Percentiles rank a stretch among this genome's conserved stretches.
phyloP scores from a whole-genome alignment of 768 basidiomycete species.

The Tulasnella sp. region DNA sequence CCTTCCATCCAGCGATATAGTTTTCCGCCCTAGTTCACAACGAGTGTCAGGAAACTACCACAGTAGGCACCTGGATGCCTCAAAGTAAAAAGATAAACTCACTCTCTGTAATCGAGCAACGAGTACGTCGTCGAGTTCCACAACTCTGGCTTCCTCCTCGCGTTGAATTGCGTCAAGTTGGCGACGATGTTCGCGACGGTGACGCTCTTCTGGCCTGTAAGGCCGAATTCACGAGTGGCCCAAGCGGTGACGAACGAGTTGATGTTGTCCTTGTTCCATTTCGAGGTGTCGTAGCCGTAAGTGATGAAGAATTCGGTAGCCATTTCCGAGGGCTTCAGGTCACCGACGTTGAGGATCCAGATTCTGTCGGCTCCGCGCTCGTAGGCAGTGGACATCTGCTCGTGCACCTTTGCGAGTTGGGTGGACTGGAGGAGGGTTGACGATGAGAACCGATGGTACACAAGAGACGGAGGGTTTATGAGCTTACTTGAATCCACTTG shows the following conservation, averaged over 20 bases:
- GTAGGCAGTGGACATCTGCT: conserved; percentile 70
- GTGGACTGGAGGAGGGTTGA: conserved; percentile 10
- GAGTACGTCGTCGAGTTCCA: conserved; percentile 65
- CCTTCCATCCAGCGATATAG: conserved; percentile 57
- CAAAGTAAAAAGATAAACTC: conserved; percentile 39
- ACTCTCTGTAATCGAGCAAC: conserved; percentile 71
- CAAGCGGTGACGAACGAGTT: conserved; percentile 57
- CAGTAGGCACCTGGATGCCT: no score
- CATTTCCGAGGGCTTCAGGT: conserved; percentile 74
- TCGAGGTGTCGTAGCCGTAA: conserved; percentile 62
- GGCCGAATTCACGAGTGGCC: conserved; percentile 68
- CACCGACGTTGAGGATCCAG: conserved; percentile 78
- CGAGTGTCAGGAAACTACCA: not conserved
- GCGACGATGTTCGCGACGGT: conserved; percentile 57
- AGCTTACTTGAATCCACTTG: conserved; percentile 67
- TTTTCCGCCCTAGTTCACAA: conserved; percentile 57
- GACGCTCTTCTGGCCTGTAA: conserved; percentile 48
- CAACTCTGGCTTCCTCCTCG: conserved; percentile 68
- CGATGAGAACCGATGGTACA: not conserved
- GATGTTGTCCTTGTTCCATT: conserved; percentile 60
- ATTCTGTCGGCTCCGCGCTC: conserved; percentile 61
- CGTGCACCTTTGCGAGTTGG: conserved; percentile 50
- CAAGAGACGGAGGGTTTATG: not conserved
- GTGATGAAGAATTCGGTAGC: conserved; percentile 70
- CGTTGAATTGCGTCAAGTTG: conserved; percentile 60